Percentiles rank a stretch among this genome's conserved stretches.
Evolutionary conservation across 169 alveolate genomes (phyloP).

Genomic region (Babesia microti): DNA sequence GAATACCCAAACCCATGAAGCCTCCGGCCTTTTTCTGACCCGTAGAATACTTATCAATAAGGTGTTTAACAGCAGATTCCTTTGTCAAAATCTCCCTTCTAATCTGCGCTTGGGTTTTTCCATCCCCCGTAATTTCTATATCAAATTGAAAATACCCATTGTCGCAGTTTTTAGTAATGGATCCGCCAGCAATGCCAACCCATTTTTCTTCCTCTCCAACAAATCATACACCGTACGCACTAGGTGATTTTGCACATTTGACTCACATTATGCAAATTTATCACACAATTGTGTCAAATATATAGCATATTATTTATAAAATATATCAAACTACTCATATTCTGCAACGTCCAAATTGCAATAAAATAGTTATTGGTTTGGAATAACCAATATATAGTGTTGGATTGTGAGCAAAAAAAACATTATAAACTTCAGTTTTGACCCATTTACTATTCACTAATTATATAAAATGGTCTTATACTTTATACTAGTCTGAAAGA

Average conservation of each 20-base stretch:
- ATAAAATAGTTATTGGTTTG: too few species aligned
- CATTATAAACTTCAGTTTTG: too few species aligned
- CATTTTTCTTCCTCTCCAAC: constrained; percentile 59
- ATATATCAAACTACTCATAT: too few species aligned
- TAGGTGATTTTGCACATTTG: constrained; percentile 31
- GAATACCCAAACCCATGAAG: constrained; percentile 10
- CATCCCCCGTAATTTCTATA: constrained; percentile 54
- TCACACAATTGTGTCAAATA: too few species aligned
- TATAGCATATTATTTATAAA: too few species aligned
- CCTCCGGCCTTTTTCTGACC: constrained; percentile 18
- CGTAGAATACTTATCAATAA: constrained; percentile 41
- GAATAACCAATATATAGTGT: too few species aligned
- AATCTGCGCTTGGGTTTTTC: constrained; percentile 47
- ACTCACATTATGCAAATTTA: too few species aligned
- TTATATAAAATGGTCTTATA: too few species aligned
- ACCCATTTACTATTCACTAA: too few species aligned
- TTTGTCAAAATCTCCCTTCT: constrained; percentile 60
- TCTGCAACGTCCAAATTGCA: too few species aligned
- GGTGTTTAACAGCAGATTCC: constrained; percentile 58
- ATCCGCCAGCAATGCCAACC: constrained; percentile 67
- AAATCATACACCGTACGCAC: constrained; percentile 73
- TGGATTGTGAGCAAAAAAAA: too few species aligned
- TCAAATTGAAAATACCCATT: constrained; percentile 34
- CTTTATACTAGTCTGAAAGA: not conserved
- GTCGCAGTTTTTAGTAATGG: constrained; percentile 72